phyloP scores from a whole-genome alignment of 2,329 filamentous ascomycete species.

The Mollisiaceae sp. region DNA sequence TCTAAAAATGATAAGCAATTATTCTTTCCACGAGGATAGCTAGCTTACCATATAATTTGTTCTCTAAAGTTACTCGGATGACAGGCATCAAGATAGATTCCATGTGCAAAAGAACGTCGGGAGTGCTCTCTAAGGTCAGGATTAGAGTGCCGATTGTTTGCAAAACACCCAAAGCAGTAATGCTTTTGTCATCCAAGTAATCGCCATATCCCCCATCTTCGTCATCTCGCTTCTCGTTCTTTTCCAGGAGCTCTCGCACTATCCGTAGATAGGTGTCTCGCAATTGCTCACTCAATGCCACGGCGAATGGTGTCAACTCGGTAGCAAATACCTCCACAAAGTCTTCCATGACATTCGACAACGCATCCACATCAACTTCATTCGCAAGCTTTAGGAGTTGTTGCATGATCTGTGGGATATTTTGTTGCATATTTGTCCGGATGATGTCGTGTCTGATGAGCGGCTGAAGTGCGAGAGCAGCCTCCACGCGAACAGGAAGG shows the following conservation, averaged over 20 bases:
- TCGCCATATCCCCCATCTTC: conserved; percentile 79
- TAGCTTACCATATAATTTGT: conserved; percentile 86
- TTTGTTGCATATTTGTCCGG: conserved; percentile 92
- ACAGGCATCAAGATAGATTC: conserved; percentile 97
- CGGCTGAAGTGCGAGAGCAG: conserved; percentile 90
- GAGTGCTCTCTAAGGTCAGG: conserved; percentile 93
- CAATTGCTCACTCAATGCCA: conserved; percentile 93
- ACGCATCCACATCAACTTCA: conserved; percentile 94
- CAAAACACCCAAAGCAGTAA: conserved; percentile 92
- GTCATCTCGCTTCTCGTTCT: conserved; percentile 77
- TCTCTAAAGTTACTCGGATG: conserved; percentile 93
- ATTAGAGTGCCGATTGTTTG: conserved; percentile 98
- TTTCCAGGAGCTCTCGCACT: conserved; percentile 87
- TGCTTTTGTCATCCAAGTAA: conserved; percentile 97
- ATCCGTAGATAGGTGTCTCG: conserved; percentile 96
- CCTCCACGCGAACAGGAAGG: conserved; percentile 91
- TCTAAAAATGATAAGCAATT: conserved; percentile 55
- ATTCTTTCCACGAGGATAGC: neutral
- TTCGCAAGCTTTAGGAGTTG: conserved; percentile 96
- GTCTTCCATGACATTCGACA: conserved; percentile 99
- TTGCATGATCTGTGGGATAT: conserved; percentile 99
- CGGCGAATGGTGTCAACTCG: conserved; percentile 94
- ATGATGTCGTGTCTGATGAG: conserved; percentile 96
- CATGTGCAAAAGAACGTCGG: conserved; percentile 91
- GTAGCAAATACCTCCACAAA: conserved; percentile 99